These are phyloP conservation scores for Meripilus lineatus DNA, from an alignment of 1,284 basidiomycete genomes.

Conservation along the genomic window DNA sequence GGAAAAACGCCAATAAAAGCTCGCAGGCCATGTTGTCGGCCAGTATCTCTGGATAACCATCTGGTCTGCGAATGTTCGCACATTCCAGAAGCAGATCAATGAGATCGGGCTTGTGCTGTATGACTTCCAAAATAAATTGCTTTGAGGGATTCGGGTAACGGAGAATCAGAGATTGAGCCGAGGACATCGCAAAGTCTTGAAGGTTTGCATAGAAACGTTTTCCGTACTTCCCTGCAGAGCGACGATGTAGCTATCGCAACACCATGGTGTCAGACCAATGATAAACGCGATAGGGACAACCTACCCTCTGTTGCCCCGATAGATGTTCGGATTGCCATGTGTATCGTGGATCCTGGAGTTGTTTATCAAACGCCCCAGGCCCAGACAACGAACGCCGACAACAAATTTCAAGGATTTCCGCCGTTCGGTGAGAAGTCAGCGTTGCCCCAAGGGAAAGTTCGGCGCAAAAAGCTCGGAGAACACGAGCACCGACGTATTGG, in stretches of 20 bases:
- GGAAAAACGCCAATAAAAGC: constrained; percentile 1
- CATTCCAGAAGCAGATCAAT: constrained; percentile 9
- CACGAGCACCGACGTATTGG: neutral
- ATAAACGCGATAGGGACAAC: neutral
- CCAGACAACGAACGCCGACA: constrained; percentile 4
- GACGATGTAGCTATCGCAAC: constrained; percentile 1
- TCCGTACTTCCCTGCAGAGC: constrained; percentile 5
- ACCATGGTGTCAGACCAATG: neutral
- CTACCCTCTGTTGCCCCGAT: constrained; percentile 6
- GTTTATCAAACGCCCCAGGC: neutral
- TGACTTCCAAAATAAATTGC: constrained; percentile 5
- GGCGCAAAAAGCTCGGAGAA: constrained; percentile 3
- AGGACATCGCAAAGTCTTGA: constrained; percentile 6
- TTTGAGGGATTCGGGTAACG: constrained; percentile 4
- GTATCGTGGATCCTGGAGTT: constrained; percentile 8
- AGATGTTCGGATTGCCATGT: constrained; percentile 11
- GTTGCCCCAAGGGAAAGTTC: constrained; percentile 6
- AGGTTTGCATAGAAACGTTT: constrained; percentile 7
- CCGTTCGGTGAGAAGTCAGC: constrained; percentile 4
- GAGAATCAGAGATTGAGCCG: neutral
- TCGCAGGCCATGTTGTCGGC: constrained; percentile 7
- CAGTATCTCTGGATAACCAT: constrained; percentile 6
- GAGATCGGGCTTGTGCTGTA: constrained; percentile 1
- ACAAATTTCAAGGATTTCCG: constrained; percentile 3
- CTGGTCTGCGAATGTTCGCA: neutral